Base-by-base conservation (phyloP, 768 basidiomycete species). In the Rhodotorula toruloides region DNA sequence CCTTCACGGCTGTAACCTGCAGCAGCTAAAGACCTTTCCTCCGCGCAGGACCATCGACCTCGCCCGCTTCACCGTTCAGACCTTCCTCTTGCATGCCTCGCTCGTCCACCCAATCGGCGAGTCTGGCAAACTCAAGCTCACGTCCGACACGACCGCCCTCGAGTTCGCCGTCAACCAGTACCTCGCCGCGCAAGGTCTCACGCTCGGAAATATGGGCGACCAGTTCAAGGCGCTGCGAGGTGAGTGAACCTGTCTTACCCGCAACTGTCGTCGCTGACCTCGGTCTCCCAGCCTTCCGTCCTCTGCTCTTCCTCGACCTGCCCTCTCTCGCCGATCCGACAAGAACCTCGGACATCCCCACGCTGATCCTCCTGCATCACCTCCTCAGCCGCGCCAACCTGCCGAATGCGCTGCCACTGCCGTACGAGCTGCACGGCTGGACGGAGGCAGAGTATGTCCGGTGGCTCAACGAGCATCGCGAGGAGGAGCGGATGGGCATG, bases 401-500 rank as follows among this genome's bases (percentile, higher is more conserved):
- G 17, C 68, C 73, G n/a, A n/a, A n/a, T 10, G 53, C 34, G 14
- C 81, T 98, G 44, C 60, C 50, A 4, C 39, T 67, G 3, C 94
- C 96, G 16, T 91, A 99, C 76, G 82, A 84, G 54, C 77, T 91
- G 61, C 91, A 97, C 74, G 87, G 88, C 0, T 98, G 96, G 94
- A 87, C 89, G 63, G 91, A 97, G 75, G 83, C 87, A 7, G 96
- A 98, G 79, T 99, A 99, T 77, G 89, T 96, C 54, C 84, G 90
- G 49, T 99, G 93, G 92, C 82, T 98, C 19, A 88, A 90, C 65
- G 93, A 96, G 76, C 96, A 97, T 74, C 81, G 85, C 4, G 85
- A 87, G 65, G 83, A 82, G 65, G 94, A 97, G 76, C 84, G 87
- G 13, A 84, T 85, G 83, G 84, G 84, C 21, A 81, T 98, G 50